Conservation (phyloP, 73 alveolate species). For the Tetrahymena thermophila region DNA sequence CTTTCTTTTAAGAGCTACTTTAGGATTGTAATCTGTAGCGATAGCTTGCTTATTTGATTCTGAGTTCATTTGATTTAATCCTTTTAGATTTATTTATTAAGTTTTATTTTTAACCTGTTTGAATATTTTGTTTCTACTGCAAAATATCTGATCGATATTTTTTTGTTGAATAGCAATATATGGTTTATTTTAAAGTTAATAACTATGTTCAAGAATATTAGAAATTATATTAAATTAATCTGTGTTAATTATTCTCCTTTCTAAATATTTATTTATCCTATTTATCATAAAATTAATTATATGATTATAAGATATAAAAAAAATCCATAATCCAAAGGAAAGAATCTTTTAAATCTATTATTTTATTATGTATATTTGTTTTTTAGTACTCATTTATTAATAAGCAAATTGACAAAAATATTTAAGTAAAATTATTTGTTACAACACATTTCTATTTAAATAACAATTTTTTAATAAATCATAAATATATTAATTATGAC, state of each 20-base stretch:
- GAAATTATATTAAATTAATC: no score
- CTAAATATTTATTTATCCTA: not conserved
- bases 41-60: not conserved
- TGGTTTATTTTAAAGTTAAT: not conserved
- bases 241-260: not conserved
- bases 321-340: no score
- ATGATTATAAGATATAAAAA: no score
- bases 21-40: constrained; percentile 15
- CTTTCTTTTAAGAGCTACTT: constrained; percentile 71
- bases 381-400: no score
- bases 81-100: not conserved
- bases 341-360: no score
- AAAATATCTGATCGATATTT: not conserved
- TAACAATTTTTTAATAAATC: no score
- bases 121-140: not conserved
- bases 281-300: no score
- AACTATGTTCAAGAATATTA: not conserved
- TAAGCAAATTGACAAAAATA: no score
- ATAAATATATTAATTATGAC: no score
- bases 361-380: no score
- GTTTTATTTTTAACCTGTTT: not conserved
- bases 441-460: no score
- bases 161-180: not conserved
- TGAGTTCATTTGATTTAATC: not conserved
- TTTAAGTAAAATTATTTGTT: no score